phyloP scores from a whole-genome alignment of 495 filamentous ascomycete species.

The Xylaria nigripes region DNA sequence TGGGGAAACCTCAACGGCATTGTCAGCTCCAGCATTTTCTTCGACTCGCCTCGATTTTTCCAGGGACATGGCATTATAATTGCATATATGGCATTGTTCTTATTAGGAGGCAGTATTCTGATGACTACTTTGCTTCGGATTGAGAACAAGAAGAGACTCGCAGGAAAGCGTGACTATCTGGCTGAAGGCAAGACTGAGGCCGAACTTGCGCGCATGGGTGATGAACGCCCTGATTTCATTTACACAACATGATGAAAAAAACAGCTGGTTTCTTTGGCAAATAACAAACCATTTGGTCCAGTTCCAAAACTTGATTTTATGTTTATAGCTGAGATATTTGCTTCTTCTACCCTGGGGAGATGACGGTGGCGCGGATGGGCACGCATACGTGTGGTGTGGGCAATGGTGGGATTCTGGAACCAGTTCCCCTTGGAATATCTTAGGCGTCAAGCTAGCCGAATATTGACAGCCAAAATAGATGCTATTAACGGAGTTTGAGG shows the following conservation, averaged over 20 bases:
- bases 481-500: neutral
- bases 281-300: too few species aligned
- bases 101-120: constrained; percentile 48
- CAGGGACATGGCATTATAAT: constrained; percentile 42
- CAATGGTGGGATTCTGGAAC: too few species aligned
- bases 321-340: neutral
- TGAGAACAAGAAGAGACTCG: constrained; percentile 54
- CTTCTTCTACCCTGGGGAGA: too few species aligned
- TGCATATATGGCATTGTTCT: constrained; percentile 41
- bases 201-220: constrained; percentile 59
- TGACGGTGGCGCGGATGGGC: neutral
- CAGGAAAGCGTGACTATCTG: constrained; percentile 63
- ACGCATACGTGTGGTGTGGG: too few species aligned
- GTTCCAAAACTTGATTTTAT: too few species aligned
- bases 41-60: constrained; percentile 35
- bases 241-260: constrained; percentile 52
- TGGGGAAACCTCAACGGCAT: constrained; percentile 93
- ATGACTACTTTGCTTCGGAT: constrained; percentile 56
- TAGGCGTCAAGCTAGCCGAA: neutral
- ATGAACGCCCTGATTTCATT: constrained; percentile 67
- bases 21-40: constrained; percentile 65
- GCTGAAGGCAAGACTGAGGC: constrained; percentile 49
- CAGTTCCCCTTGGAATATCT: neutral
- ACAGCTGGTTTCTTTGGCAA: neutral
- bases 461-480: neutral